Conservation (phyloP, 306 rosid genomes). For the Urtica urens region DNA sequence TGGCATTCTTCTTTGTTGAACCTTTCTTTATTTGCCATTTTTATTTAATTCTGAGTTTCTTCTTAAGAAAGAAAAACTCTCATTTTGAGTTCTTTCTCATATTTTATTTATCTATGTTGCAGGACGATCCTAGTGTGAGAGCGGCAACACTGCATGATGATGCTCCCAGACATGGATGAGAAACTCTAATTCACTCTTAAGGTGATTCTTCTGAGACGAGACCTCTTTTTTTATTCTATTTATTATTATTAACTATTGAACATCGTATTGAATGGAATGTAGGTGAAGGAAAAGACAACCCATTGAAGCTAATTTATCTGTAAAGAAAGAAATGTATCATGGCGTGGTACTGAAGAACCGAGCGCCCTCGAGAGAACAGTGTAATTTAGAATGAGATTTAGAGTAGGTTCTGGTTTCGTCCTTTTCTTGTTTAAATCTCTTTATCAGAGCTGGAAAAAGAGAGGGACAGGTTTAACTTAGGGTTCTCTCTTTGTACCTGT, state of each 20-base stretch:
- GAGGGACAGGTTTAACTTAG: too few relatives aligned
- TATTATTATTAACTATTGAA: background rate
- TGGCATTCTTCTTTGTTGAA: too few relatives aligned
- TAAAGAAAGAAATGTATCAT: constrained; percentile 23
- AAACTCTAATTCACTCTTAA: constrained; percentile 9
- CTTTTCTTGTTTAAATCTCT: too few relatives aligned
- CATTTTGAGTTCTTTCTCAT: constrained; percentile 2
- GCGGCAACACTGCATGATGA: constrained; percentile 86
- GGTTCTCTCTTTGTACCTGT: too few relatives aligned
- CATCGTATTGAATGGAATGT: constrained; percentile 14
- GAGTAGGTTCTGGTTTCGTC: constrained; percentile 24
- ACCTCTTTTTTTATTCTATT: constrained; percentile 1
- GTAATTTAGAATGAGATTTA: constrained; percentile 44
- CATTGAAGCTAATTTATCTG: constrained; percentile 23
- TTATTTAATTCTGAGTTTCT: too few relatives aligned
- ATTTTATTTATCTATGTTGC: constrained; percentile 26
- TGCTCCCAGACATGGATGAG: constrained; percentile 77
- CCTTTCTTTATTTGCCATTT: too few relatives aligned
- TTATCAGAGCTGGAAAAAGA: too few relatives aligned
- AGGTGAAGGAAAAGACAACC: constrained; percentile 24
- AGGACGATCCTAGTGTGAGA: constrained; percentile 91
- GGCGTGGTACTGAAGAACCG: constrained; percentile 17
- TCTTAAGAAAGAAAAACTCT: too few relatives aligned
- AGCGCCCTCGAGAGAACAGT: constrained; percentile 15
- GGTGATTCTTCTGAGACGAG: constrained; percentile 20